Evolutionary conservation across 1,284 basidiomycete species (phyloP), one percentile per base, ranked within the genome.

Genomic region (Sporisorium iseilematis-ciliati): DNA sequence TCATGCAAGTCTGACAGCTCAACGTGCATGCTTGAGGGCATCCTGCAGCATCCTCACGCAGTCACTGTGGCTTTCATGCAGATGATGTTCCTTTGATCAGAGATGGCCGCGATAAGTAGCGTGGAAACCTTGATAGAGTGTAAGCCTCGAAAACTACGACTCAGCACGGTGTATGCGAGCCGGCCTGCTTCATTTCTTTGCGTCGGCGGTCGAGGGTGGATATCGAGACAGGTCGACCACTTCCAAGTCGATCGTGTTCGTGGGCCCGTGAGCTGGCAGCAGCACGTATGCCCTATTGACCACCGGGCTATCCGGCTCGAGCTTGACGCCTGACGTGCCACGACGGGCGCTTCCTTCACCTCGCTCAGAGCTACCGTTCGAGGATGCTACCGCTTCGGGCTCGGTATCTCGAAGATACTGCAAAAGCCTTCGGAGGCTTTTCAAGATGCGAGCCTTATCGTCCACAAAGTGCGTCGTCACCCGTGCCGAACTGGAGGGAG

Each of bases 381-480:
- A 26, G 4, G 31, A 23, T 35, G 14, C 29, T 11, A 18, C 33
- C n/a, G 49, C 33, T 20, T 7, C 29, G 16, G 29, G 10, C 18
- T 23, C 50, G 20, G 33, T 16, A 25, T 33, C 38, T 14, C 41
- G 46, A 31, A 57, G 56, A 31, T 57, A 38, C 11, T 57, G 23
- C 4, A 57, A 38, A 7, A 57, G 56, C 14, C 50, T 33, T 42
- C 29, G 53, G 8, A 80, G 57, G 38, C 72, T 65, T 1, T 61
- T 56, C 11, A 80, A 65, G 23, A 80, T 77, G 23, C 76, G 68
- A 2, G 60, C 69, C 55, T 82, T 82, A 33, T 76, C 81, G 5
- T 73, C 58, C 7, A 82, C 57, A 45, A 80, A 78, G 51, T 82
- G 81, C 3, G 80, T 78, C 23, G 81, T 82, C 8, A 82, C 81